Base-by-base conservation (phyloP, 768 basidiomycete species). In the Hirschioporus abietinus region DNA sequence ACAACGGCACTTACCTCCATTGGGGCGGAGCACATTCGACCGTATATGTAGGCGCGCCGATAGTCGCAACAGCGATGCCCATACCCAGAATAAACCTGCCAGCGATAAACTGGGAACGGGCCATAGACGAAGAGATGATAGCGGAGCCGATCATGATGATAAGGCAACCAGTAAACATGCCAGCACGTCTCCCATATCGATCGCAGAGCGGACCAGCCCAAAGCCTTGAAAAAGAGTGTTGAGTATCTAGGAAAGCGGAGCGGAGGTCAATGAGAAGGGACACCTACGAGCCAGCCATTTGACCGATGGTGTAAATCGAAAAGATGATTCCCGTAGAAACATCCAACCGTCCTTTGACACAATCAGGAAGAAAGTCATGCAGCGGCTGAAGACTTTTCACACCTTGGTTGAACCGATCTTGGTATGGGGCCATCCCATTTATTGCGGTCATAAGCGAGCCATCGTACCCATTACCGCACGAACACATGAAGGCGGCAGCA, bases 11-110 rank as follows among this genome's bases (percentile, higher is more conserved):
- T 63, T 57, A 68, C 52, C 70, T 66, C 69, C 68, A 73, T 64
- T 70, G 70, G 7, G 75, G 73, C 57, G 78, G 78, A 30, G 74
- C 72, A 35, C 77, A 74, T 66, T 78, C 78, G 63, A 75, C 72
- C 57, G 70, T 72, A 69, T 77, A 77, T 7, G 69, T 67, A 26
- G 72, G 72, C 7, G 77, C 71, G 7, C 61, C 66, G n/a, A 68
- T 59, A 6, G 58, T 67, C 30, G 68, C 66, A 34, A 67, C 57
- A 2, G 68, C 42, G 42, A 67, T 64, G 9, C 68, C 66, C 64
- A 72, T 71, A 64, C 76, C 76, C 35, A 78, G 71, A 35, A 78
- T 66, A 68, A 77, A 76, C 36, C 73, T 70, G n/a, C 74, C 77
- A 27, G 73, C 77, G 63, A 76, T 71, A 66, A 78, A 74, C 65